A percentile compares a stretch with the other conserved stretches of the same genome.
Evolutionary conservation across 495 filamentous ascomycete species (phyloP).

Genomic region (Glarea lozoyensis): DNA sequence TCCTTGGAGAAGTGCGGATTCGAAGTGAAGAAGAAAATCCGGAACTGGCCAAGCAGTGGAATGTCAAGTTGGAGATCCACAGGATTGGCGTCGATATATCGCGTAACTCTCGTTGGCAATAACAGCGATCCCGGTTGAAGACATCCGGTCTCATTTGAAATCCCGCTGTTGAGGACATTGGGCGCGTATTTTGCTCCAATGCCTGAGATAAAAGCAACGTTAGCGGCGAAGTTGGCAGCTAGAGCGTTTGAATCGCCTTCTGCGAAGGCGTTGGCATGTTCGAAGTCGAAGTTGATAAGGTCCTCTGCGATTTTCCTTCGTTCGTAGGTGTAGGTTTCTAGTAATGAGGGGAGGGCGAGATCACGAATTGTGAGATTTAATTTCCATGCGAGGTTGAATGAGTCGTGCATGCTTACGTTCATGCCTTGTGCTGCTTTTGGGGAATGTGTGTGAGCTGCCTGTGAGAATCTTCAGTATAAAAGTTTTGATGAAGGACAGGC

Average conservation of each 20-base stretch:
- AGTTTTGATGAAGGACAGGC: slow-evolving; percentile 24
- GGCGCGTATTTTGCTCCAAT: slow-evolving; percentile 53
- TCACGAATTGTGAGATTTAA: slow-evolving; percentile 56
- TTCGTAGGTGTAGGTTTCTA: slow-evolving; percentile 63
- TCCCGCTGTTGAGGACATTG: slow-evolving; percentile 45
- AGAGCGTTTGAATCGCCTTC: slow-evolving; percentile 46
- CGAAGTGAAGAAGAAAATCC: slow-evolving; percentile 54
- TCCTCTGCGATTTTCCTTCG: slow-evolving; percentile 57
- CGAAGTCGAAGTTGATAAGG: slow-evolving; percentile 64
- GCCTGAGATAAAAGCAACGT: slow-evolving; percentile 59
- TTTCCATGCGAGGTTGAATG: slow-evolving; percentile 71
- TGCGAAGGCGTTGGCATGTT: slow-evolving; percentile 54
- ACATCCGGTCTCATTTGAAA: slow-evolving; percentile 35
- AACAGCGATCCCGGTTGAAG: slow-evolving; percentile 50
- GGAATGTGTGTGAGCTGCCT: slow-evolving; percentile 58
- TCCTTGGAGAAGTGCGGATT: slow-evolving; percentile 39
- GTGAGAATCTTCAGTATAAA: slow-evolving; percentile 50
- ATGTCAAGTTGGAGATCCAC: slow-evolving; percentile 65
- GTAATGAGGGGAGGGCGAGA: slow-evolving; percentile 41
- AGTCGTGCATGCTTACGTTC: slow-evolving; percentile 57
- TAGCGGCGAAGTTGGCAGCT: slow-evolving; percentile 53
- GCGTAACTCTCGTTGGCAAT: slow-evolving; percentile 52
- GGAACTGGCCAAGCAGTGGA: slow-evolving; percentile 61
- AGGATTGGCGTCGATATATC: slow-evolving; percentile 62
- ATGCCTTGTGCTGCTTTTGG: slow-evolving; percentile 68